phyloP scores from a whole-genome alignment of 2,329 filamentous ascomycete genomes.

The Pseudogymnoascus sp. region DNA sequence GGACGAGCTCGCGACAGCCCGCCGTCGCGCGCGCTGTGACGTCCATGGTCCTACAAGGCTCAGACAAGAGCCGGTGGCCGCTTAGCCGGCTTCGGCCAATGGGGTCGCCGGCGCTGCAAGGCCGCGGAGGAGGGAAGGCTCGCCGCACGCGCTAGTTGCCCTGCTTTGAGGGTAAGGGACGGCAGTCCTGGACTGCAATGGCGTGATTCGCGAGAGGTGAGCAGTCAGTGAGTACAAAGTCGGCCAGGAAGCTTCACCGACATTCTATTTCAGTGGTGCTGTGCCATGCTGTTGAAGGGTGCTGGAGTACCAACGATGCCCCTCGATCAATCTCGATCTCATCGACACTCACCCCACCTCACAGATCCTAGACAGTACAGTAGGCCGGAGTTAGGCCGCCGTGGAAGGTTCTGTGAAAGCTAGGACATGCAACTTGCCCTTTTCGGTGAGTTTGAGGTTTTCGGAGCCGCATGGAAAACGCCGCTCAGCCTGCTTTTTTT shows the following conservation, averaged over 20 bases:
- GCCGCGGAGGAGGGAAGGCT: constrained; percentile 10
- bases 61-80: neutral
- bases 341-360: neutral
- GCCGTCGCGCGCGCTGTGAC: constrained; percentile 1
- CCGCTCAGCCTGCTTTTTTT: neutral
- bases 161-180: neutral
- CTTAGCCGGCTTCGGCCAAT: neutral
- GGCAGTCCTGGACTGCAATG: neutral
- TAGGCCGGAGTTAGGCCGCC: neutral
- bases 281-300: neutral
- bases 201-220: neutral
- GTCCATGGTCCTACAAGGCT: constrained; percentile 2
- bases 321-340: neutral
- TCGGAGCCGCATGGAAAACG: neutral
- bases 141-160: constrained; percentile 10
- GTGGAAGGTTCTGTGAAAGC: neutral
- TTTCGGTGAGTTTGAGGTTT: neutral
- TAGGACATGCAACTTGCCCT: neutral
- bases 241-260: neutral
- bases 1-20: neutral
- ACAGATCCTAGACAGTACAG: neutral
- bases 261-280: neutral
- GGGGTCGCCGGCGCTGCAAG: neutral
- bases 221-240: neutral
- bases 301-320: neutral